Base-by-base conservation (phyloP, 306 rosid species). In the Cucumis cinereus region DNA sequence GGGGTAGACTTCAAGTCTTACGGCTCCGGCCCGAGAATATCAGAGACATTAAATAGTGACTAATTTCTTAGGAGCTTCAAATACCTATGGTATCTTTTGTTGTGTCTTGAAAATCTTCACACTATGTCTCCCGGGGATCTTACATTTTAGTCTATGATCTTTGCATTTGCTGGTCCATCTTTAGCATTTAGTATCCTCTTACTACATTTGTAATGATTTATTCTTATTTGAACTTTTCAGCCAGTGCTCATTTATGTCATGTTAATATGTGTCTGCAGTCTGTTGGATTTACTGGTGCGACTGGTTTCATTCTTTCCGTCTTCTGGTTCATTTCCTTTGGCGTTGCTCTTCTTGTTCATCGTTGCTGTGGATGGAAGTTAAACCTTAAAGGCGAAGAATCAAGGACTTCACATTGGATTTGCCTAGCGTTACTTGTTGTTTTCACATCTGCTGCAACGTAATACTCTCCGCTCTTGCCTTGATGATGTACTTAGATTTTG, bases 261-360 rank as follows among this genome's bases (percentile, higher is more conserved):
- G 43, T 64, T 17, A 12, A 53, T 40, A 38, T 78, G 5, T 69
- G 26, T 76, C 50, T 83, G 84, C 87, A 95, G 99, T 95, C 99
- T 30, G 99, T 95, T 85, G 99, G 93, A 80, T 95, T 95, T 83
- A 95, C 96, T 1, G 99, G 98, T 50, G 89, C 87, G 0, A 84
- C 90, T 68, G 99, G 92, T 79, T 92, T 95, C 70, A 56, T 92
- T 84, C 93, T 95, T 83, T 84, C 99, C 10, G 30, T 88, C 60
- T 61, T 95, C 20, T 95, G 99, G 99, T 89, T 95, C 77, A 22
- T 95, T 80, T 84, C 89, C 36, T 95, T 95, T 80, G 99, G 97
- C 57, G 57, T 87, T 81, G 90, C 93, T 35, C 93, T 95, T 74
- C 63, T 64, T 66, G 75, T 90, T 77, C 92, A 92, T 84, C 88